Conservation (phyloP, 441 rosid species). For the Metrosideros polymorpha region DNA sequence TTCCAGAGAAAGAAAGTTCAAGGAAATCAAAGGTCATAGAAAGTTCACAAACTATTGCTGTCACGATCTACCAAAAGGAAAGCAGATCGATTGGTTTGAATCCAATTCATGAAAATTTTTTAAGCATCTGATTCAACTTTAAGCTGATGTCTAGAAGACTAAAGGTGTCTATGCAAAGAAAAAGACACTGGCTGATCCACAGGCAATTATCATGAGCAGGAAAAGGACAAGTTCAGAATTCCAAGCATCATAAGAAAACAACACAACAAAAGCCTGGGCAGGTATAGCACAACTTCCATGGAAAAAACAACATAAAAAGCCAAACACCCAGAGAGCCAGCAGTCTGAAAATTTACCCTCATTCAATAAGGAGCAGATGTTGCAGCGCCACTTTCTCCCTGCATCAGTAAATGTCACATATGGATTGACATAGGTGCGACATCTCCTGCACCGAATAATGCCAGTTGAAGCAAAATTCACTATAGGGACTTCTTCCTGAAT, state of each 20-base stretch:
- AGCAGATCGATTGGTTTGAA: neutral
- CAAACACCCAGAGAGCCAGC: neutral
- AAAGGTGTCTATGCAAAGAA: neutral
- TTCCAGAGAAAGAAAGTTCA: neutral
- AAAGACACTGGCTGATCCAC: neutral
- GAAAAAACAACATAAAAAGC: neutral
- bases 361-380: constrained; percentile 85
- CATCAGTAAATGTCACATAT: constrained; percentile 77
- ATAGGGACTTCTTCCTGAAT: constrained; percentile 92
- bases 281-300: neutral
- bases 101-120: neutral
- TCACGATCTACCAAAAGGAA: neutral
- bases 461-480: constrained; percentile 71
- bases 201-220: neutral
- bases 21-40: neutral
- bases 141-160: neutral
- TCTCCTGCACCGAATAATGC: constrained; percentile 96
- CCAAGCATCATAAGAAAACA: neutral
- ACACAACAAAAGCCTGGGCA: neutral
- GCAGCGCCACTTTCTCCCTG: constrained; percentile 99
- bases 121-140: neutral
- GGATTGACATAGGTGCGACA: constrained; percentile 99
- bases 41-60: neutral
- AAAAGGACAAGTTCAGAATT: neutral
- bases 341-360: constrained; percentile 50